Evolutionary conservation across 495 filamentous ascomycete genomes (phyloP), one percentile per base, ranked within the genome.

Genomic region (Rhizodiscina lignyota): DNA sequence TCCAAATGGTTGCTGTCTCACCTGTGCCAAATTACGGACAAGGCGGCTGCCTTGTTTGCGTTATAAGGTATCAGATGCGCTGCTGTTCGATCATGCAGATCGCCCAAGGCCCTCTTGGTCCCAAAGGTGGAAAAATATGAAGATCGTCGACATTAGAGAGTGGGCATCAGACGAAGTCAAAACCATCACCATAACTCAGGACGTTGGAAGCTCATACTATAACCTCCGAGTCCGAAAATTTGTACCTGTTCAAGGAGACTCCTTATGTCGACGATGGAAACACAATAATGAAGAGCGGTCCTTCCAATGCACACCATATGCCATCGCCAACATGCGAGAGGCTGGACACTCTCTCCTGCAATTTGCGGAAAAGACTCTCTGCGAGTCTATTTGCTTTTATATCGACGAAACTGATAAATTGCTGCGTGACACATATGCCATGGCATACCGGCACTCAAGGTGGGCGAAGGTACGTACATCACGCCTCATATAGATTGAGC

Each of bases 151-250:
- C 4, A 45, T 49, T 11, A 28, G 21, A 10, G 28, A 35, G 4
- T 48, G 45, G 45, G 33, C 30, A 8, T 37, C 37, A 2, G 12
- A 35, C 1, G 33, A 48, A n/a, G 16, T 35, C 18, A 27, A 32
- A 32, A 41, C 38, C 1, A 38, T 48, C 18, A 11, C 16, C n/a
- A 30, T 40, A 17, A 48, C 45, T 10, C 45, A 48, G 26, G 45
- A 48, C 22, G 19, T 48, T 15, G 21, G 28, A 5, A 28, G 32
- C 5, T 13, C n/a, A 5, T 2, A 15, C 5, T 44, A 32, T 15
- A 4, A 37, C 4, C 1, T 48, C 18, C 22, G 22, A 15, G 41
- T 48, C 1, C 21, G 45, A 20, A 24, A 34, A 20, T 44, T 48
- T 22, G 18, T 18, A 6, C 41, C 42, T 15, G 18, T 31, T n/a